Conservation (phyloP, 495 filamentous ascomycete species). For the Poronia punctata region DNA sequence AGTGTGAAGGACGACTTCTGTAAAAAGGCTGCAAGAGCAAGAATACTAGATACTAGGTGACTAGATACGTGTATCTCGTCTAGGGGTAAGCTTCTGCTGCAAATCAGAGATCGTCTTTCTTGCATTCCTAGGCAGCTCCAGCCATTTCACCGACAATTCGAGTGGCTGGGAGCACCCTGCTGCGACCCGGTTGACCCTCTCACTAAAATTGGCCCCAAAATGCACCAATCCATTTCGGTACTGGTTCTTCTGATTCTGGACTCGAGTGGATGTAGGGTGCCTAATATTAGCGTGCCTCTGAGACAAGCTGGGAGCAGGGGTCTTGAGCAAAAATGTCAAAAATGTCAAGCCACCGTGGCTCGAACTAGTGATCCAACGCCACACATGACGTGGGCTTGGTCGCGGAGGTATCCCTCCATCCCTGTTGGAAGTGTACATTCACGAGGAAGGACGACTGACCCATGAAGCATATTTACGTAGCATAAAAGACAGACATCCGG, state of each 20-base stretch:
- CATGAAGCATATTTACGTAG: too few relatives aligned
- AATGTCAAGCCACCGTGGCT: conserved; percentile 24
- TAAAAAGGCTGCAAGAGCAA: neutral
- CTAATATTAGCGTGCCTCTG: too few relatives aligned
- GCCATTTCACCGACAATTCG: conserved; percentile 28
- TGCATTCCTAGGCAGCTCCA: conserved; percentile 4
- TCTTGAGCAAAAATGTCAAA: neutral
- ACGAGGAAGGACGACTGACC: too few relatives aligned
- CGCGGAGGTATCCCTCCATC: too few relatives aligned
- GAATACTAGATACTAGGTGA: too few relatives aligned
- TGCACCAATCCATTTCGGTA: neutral
- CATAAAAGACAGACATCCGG: too few relatives aligned
- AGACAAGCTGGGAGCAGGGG: too few relatives aligned
- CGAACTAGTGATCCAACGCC: conserved; percentile 20
- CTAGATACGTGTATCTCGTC: too few relatives aligned
- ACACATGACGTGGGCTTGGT: conserved; percentile 36
- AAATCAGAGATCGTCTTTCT: conserved; percentile 6
- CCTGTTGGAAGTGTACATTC: too few relatives aligned
- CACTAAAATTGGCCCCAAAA: neutral
- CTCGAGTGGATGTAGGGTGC: too few relatives aligned
- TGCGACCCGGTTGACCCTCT: too few relatives aligned
- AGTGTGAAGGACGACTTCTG: neutral
- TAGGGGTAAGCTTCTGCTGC: conserved; percentile 6
- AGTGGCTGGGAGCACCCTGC: conserved; percentile 20
- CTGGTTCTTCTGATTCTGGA: too few relatives aligned